A percentile compares a stretch with the other conserved stretches of the same genome.
These are phyloP conservation scores for Globisporangium yorkense DNA, from an alignment of 352 stramenopile genomes.

Conservation along the genomic window DNA sequence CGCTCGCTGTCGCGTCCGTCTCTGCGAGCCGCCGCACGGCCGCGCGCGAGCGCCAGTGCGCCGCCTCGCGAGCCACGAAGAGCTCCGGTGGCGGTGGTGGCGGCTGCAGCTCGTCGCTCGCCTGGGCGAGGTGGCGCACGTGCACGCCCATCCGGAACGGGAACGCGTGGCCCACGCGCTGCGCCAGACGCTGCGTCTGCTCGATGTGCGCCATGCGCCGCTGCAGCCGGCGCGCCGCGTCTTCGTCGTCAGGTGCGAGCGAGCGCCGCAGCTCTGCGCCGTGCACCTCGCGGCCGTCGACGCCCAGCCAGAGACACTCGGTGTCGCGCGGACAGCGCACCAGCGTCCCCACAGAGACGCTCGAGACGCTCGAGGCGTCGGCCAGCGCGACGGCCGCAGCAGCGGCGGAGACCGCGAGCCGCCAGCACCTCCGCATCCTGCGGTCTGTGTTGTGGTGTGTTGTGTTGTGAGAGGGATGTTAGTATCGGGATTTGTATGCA, in stretches of 20 bases:
- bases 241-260: conserved; percentile 27
- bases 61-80: conserved; percentile 15
- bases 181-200: conserved; percentile 47
- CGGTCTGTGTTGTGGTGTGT: no score
- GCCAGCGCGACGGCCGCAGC: no score
- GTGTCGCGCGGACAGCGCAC: conserved; percentile 28
- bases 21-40: no score
- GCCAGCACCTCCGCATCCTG: no score
- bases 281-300: conserved; percentile 29
- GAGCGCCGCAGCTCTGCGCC: conserved; percentile 34
- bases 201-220: conserved; percentile 74
- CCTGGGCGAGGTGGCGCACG: conserved; percentile 44
- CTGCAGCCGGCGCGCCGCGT: conserved; percentile 42
- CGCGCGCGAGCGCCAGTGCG: conserved; percentile 8
- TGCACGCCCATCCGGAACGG: conserved; percentile 68
- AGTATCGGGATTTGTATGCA: no score
- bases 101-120: conserved; percentile 30
- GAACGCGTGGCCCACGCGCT: conserved; percentile 50
- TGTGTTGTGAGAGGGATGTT: no score
- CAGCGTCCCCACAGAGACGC: conserved; percentile 36
- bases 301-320: conserved; percentile 47
- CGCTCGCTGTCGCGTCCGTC: no score
- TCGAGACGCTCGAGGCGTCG: no score
- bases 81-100: no score
- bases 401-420: no score